Evolutionary conservation across 306 rosid species (phyloP).

Genomic region (Luffa acutangula): DNA sequence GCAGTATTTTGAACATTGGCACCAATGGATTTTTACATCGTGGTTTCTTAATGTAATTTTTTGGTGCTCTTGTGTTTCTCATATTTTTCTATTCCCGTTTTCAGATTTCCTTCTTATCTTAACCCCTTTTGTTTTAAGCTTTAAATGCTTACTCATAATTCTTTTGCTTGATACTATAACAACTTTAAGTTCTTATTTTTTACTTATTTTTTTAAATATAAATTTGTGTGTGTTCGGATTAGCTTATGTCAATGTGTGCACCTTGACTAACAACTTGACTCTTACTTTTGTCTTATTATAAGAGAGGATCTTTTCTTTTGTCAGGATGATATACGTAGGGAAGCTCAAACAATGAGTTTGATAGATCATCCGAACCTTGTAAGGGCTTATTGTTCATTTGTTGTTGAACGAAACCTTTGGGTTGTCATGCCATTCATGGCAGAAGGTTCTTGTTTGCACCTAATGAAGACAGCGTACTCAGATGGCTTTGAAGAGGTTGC

Average conservation of each 20-base stretch:
- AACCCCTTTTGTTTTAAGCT: not conserved
- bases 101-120: not conserved
- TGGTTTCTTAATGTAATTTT: not conserved
- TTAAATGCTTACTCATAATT: not conserved
- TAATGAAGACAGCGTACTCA: slow-evolving; percentile 79
- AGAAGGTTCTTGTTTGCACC: slow-evolving; percentile 92
- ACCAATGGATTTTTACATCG: not conserved
- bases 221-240: too few relatives aligned
- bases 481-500: slow-evolving; percentile 87
- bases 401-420: slow-evolving; percentile 77
- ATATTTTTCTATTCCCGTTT: not conserved
- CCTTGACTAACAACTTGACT: not conserved
- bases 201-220: too few relatives aligned
- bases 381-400: slow-evolving; percentile 75
- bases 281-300: not conserved
- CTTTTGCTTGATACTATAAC: not conserved
- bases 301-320: not conserved
- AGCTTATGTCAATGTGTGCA: too few relatives aligned
- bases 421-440: slow-evolving; percentile 95
- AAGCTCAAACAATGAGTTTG: slow-evolving; percentile 91
- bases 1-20: not conserved
- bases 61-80: not conserved
- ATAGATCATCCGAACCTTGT: slow-evolving; percentile 91
- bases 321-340: slow-evolving; percentile 72
- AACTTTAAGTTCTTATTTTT: not conserved